Evolutionary conservation across 352 stramenopile genomes (phyloP).

Genomic region (Phytophthora europaea): DNA sequence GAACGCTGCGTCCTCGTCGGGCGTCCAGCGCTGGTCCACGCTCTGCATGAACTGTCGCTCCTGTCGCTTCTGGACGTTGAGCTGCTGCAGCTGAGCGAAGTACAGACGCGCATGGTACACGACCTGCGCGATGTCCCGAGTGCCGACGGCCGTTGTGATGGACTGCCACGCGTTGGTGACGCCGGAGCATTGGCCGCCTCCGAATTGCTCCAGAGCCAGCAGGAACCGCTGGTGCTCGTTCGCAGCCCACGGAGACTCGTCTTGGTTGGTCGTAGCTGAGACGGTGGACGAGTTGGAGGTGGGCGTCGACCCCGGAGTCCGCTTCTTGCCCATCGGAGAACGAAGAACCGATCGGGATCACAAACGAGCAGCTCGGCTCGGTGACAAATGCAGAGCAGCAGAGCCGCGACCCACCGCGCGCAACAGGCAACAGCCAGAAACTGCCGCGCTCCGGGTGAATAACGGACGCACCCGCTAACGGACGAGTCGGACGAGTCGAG

Average conservation of each 20-base stretch:
- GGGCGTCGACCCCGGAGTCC: background rate
- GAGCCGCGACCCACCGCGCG: conserved; percentile 19
- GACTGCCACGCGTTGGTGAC: conserved; percentile 59
- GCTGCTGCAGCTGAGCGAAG: conserved; percentile 61
- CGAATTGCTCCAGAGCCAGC: conserved; percentile 69
- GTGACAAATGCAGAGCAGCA: conserved; percentile 5
- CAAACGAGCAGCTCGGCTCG: background rate
- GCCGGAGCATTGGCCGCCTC: conserved; percentile 52
- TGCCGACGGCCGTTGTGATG: conserved; percentile 67
- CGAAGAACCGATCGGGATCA: background rate
- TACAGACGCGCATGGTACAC: conserved; percentile 62
- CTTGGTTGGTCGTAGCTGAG: conserved; percentile 14
- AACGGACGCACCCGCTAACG: conserved; percentile 12
- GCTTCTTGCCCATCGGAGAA: conserved; percentile 32
- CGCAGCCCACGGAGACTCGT: conserved; percentile 48
- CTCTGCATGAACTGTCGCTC: conserved; percentile 67
- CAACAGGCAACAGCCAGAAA: conserved; percentile 31
- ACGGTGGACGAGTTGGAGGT: conserved; percentile 41
- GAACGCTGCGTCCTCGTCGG: conserved; percentile 70
- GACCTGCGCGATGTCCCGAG: conserved; percentile 53
- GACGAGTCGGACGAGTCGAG: background rate
- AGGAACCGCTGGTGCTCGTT: conserved; percentile 83
- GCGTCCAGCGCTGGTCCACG: conserved; percentile 69
- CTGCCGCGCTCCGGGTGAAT: background rate
- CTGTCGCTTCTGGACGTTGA: conserved; percentile 47